Conservation (phyloP, 495 filamentous ascomycete species). For the Penicillium roqueforti region DNA sequence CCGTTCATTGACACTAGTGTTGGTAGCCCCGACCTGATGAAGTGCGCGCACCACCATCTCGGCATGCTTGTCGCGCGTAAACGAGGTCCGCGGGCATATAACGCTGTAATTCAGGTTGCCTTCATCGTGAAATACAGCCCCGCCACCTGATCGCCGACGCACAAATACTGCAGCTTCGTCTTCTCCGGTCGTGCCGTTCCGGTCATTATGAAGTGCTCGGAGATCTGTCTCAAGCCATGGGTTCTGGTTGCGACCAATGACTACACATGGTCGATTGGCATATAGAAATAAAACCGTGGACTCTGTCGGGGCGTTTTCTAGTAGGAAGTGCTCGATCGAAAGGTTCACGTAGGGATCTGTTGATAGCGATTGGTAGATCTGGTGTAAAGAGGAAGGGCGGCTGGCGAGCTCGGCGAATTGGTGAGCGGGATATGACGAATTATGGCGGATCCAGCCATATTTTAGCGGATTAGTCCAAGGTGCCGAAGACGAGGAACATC, state of each 20-base stretch:
- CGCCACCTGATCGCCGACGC: conserved; percentile 80
- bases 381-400: conserved; percentile 47
- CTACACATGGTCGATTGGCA: conserved; percentile 75
- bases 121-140: conserved; percentile 86
- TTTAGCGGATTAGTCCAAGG: neutral
- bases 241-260: conserved; percentile 96
- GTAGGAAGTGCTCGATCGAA: conserved; percentile 88
- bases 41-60: conserved; percentile 85
- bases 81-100: conserved; percentile 68
- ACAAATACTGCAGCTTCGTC: conserved; percentile 58
- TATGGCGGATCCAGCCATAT: conserved; percentile 21
- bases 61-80: conserved; percentile 82
- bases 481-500: conserved; percentile 5
- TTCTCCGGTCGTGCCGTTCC: conserved; percentile 13
- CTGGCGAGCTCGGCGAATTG: conserved; percentile 42
- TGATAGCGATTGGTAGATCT: conserved; percentile 74
- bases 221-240: conserved; percentile 92
- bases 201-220: conserved; percentile 45
- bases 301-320: conserved; percentile 62
- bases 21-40: conserved; percentile 37
- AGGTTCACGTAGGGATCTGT: conserved; percentile 85
- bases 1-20: conserved; percentile 74
- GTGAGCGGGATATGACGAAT: conserved; percentile 34
- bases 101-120: conserved; percentile 94
- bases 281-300: conserved; percentile 84